A percentile compares a stretch with the other conserved stretches of the same genome.
These are phyloP conservation scores for Passiflora organensis DNA, from an alignment of 345 rosid genomes.

Conservation along the genomic window DNA sequence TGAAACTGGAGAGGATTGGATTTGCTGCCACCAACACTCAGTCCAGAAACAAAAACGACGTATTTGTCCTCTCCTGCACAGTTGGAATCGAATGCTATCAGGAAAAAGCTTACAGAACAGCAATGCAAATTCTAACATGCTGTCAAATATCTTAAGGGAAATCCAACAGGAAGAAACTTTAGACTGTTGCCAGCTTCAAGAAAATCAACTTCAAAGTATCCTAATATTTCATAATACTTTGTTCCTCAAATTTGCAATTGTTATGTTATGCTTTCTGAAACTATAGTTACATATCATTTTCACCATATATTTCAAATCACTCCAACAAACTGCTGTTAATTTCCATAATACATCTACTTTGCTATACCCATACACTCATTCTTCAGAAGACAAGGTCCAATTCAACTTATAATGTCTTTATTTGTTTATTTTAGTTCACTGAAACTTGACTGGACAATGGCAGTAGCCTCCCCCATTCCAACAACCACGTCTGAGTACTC, in stretches of 20 bases:
- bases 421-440: no score
- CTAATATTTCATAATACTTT: background rate
- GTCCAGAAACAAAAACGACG: slow-evolving; percentile 78
- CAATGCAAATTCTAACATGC: background rate
- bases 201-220: no score
- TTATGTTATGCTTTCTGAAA: background rate
- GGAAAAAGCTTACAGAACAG: slow-evolving; percentile 9
- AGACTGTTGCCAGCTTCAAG: no score
- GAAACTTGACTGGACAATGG: no score
- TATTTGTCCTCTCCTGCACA: slow-evolving; percentile 70
- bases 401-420: background rate
- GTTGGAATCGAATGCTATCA: slow-evolving; percentile 19
- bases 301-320: background rate
- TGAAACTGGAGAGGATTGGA: slow-evolving; percentile 85
- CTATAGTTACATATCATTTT: background rate
- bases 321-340: background rate
- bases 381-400: background rate
- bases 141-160: no score
- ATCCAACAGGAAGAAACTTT: no score
- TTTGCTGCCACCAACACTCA: slow-evolving; percentile 56
- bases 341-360: background rate
- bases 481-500: no score
- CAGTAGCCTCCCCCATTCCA: no score
- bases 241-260: background rate
- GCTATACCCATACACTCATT: no score